Evolutionary conservation across 2,329 filamentous ascomycete species (phyloP), one percentile per base, ranked within the genome.

Genomic region (Trichoderma citrinoviride): DNA sequence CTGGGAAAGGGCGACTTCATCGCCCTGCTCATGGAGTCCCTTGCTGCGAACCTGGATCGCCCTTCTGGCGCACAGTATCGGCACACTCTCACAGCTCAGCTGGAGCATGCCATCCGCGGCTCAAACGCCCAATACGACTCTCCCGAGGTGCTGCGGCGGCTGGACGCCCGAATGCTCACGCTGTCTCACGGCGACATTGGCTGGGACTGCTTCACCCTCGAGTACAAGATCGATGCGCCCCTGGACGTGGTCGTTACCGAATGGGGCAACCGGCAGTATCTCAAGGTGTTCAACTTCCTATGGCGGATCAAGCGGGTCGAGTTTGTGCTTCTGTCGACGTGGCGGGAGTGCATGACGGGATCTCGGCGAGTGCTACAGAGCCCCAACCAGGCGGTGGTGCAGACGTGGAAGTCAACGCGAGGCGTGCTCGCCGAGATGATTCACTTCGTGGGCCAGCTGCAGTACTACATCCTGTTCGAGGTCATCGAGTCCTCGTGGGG

Each of bases 261-360:
- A 47, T 97, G 93, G 87, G 93, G 93, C 52, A 94, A 91, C 69
- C 91, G 94, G 23, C 94, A 99, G 75, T 99, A 99, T 75, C 88
- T 99, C 71, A 98, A 98, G 75, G 92, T 99, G 10, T 99, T 99
- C 85, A 99, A 99, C 78, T 97, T 99, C 74, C 84, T 99, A 3
- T 99, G 95, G 94, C 90, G 95, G 68, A 92, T 99, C 73, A 99
- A 99, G 79, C 90, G 95, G 29, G 95, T 99, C 58, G 95, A 99
- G 73, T 99, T 98, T 73, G 93, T 92, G 0, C 85, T 99, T 1
- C 86, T 90, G 5, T 92, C 90, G 14, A 95, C 92, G 46, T 99
- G 95, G 93, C 88, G 95, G 65, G 90, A 93, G 69, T 96, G 91
- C 77, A 98, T 97, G 88, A 99, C 95, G 0, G 95, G 95, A 50